These are phyloP conservation scores for Eudorina sp. DNA, from an alignment of 139 green algal species.

Conservation along the genomic window DNA sequence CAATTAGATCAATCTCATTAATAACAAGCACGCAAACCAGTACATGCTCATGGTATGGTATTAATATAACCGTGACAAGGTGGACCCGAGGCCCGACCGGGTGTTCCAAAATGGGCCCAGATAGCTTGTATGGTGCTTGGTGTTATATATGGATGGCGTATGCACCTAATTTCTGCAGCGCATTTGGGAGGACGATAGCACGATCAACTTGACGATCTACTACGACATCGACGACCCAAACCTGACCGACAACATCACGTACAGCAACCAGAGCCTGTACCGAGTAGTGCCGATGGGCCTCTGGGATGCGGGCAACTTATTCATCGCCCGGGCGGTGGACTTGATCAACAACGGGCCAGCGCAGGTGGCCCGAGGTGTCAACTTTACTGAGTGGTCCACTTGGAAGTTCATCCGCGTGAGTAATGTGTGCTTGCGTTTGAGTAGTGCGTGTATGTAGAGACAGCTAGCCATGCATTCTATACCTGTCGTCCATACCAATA, in stretches of 20 bases:
- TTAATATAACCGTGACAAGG: no score
- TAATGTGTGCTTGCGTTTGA: neutral
- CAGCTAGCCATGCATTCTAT: neutral
- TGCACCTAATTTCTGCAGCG: neutral
- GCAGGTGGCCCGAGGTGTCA: neutral
- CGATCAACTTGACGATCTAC: neutral
- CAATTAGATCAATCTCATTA: no score
- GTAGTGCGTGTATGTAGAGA: neutral
- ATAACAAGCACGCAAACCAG: no score
- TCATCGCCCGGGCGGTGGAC: neutral
- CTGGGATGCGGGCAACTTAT: slow-evolving; percentile 30
- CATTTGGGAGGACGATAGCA: neutral
- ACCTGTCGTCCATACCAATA: neutral
- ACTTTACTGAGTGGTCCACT: neutral
- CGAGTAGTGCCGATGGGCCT: neutral
- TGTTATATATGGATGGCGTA: no score
- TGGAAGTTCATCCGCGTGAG: slow-evolving; percentile 15
- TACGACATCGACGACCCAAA: neutral
- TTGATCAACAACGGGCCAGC: neutral
- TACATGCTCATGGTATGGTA: no score
- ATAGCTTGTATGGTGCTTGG: no score
- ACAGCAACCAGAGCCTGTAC: neutral
- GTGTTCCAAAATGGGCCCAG: no score
- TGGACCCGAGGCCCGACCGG: no score
- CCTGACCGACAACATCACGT: neutral